Evolutionary conservation across 345 rosid species (phyloP).

Genomic region (Populus euphratica): DNA sequence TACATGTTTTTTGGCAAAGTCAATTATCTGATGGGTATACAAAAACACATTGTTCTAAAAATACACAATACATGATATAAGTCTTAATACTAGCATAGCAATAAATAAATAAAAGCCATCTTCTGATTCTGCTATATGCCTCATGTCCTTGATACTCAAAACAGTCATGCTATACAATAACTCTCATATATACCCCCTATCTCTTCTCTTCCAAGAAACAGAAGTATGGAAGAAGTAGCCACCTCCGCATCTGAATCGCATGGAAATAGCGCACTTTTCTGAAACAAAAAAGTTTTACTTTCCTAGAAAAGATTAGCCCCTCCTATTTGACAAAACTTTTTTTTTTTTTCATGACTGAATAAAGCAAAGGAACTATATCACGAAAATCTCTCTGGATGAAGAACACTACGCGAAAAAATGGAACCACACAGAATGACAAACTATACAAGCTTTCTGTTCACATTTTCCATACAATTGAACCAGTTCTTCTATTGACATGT

Average conservation of each 20-base stretch:
- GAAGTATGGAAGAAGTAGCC: not conserved
- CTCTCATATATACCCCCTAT: not conserved
- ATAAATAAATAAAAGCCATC: not conserved
- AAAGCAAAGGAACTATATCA: not conserved
- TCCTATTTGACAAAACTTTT: not conserved
- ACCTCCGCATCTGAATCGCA: not conserved
- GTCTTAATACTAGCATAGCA: not conserved
- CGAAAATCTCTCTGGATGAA: not conserved
- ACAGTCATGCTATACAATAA: not conserved
- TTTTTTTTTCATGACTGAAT: not conserved
- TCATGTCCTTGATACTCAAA: not conserved
- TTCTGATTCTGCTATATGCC: not conserved
- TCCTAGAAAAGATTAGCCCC: not conserved
- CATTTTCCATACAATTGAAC: not conserved
- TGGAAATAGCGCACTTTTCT: not conserved
- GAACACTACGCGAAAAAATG: not conserved
- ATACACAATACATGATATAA: not conserved
- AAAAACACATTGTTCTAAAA: not conserved
- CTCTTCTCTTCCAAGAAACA: not conserved
- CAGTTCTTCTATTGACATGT: too few species aligned
- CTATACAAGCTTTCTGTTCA: not conserved
- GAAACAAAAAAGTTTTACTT: not conserved
- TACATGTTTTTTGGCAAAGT: not conserved
- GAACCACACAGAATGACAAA: not conserved
- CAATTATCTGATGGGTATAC: not conserved